These are phyloP conservation scores for Asparagopsis taxiformis DNA, from an alignment of 31 red algal species.

Conservation along the genomic window DNA sequence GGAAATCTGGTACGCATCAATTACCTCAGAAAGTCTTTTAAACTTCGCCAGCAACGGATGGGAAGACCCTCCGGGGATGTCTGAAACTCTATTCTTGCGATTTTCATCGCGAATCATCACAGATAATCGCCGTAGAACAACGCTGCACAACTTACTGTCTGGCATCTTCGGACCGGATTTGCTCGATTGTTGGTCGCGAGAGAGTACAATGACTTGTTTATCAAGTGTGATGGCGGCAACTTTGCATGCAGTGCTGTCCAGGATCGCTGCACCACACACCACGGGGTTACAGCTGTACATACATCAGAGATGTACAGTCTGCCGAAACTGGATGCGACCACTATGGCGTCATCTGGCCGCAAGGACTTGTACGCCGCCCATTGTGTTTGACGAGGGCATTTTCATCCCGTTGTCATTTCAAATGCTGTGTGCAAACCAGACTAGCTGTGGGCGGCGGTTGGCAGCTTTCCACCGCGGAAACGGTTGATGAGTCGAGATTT, in stretches of 20 bases:
- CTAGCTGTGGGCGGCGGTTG: no score
- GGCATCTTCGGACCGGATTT: background rate
- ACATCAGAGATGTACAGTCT: background rate
- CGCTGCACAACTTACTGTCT: constrained; percentile 28
- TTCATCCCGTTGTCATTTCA: no score
- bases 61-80: constrained; percentile 16
- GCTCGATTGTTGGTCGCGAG: background rate
- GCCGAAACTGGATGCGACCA: background rate
- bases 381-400: no score
- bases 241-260: background rate
- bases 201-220: constrained; percentile 9
- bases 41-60: constrained; percentile 16
- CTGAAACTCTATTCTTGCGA: constrained; percentile 60
- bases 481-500: no score
- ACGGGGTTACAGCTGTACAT: background rate
- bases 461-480: no score
- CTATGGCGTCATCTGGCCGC: background rate
- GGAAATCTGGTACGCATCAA: background rate
- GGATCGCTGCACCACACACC: constrained; percentile 14
- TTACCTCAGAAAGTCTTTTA: constrained; percentile 38
- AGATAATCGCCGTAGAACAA: background rate
- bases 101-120: constrained; percentile 20
- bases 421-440: no score
- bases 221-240: constrained; percentile 19
- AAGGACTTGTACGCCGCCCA: no score